Conservation (phyloP, 2,329 filamentous ascomycete species). For the Rhynchosporium agropyri region DNA sequence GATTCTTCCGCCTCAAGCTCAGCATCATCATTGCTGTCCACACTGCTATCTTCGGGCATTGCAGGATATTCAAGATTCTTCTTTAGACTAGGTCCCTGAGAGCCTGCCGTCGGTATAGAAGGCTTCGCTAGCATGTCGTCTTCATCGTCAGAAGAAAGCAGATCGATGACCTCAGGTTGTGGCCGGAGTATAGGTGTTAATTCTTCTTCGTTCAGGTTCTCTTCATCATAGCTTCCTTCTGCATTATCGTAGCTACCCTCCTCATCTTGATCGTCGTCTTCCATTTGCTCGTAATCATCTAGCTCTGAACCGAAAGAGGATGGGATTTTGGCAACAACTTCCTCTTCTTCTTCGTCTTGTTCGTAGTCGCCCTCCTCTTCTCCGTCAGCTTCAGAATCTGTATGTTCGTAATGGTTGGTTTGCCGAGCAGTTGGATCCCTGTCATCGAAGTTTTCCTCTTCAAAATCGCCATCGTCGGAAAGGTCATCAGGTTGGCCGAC, state of each 20-base stretch:
- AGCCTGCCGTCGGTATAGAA: neutral
- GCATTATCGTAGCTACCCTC: constrained; percentile 24
- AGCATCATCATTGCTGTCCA: constrained; percentile 12
- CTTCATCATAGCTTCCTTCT: constrained; percentile 35
- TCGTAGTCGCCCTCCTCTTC: constrained; percentile 18
- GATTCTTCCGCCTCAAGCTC: constrained; percentile 14
- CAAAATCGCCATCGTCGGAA: constrained; percentile 41
- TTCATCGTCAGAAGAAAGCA: constrained; percentile 43
- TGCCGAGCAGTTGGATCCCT: neutral
- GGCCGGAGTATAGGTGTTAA: constrained; percentile 16
- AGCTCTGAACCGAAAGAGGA: constrained; percentile 1
- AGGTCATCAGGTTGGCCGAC: neutral
- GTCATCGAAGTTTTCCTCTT: constrained; percentile 36
- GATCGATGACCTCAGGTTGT: constrained; percentile 39
- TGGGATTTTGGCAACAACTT: constrained; percentile 7
- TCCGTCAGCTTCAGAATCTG: constrained; percentile 16
- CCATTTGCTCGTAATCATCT: constrained; percentile 7
- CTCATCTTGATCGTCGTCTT: constrained; percentile 25
- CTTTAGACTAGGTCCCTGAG: constrained; percentile 30
- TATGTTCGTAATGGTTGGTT: constrained; percentile 9
- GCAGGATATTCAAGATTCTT: constrained; percentile 23
- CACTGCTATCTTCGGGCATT: constrained; percentile 22
- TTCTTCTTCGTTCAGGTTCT: constrained; percentile 34
- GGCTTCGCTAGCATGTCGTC: constrained; percentile 27
- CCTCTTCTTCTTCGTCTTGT: constrained; percentile 1